Evolutionary conservation across 257 asterid species (phyloP).

Genomic region (Przewalskia tangutica): DNA sequence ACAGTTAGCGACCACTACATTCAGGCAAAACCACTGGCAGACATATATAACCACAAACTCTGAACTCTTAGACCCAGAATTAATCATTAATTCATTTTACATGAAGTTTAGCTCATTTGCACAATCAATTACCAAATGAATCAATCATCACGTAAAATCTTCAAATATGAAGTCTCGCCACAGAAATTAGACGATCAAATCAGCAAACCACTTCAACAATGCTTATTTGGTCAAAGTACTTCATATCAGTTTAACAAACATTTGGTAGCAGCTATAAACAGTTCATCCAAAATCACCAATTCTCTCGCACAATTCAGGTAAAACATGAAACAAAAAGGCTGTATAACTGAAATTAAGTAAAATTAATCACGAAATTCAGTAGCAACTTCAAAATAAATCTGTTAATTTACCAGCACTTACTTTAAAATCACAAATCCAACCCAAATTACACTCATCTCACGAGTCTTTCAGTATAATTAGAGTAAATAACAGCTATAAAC

Average conservation of each 20-base stretch:
- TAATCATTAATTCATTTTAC: neutral
- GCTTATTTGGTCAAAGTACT: neutral
- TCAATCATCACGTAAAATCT: neutral
- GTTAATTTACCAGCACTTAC: neutral
- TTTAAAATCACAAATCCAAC: neutral
- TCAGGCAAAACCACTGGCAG: neutral
- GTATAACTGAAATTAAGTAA: neutral
- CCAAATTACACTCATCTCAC: neutral
- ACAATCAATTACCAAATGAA: neutral
- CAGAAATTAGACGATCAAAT: neutral
- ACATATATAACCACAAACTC: neutral
- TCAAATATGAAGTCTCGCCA: neutral
- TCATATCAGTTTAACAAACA: neutral
- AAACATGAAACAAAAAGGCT: neutral
- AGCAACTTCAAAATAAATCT: neutral
- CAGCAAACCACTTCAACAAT: neutral
- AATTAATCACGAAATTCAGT: neutral
- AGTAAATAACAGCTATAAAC: neutral
- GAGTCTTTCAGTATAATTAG: neutral
- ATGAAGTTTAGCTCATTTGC: neutral
- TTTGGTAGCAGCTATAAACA: neutral
- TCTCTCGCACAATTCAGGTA: neutral
- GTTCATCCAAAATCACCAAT: neutral
- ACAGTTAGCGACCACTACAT: neutral
- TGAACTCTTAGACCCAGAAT: neutral